Conservation (phyloP, 2,329 filamentous ascomycete genomes). For the Ilyonectria sp. region DNA sequence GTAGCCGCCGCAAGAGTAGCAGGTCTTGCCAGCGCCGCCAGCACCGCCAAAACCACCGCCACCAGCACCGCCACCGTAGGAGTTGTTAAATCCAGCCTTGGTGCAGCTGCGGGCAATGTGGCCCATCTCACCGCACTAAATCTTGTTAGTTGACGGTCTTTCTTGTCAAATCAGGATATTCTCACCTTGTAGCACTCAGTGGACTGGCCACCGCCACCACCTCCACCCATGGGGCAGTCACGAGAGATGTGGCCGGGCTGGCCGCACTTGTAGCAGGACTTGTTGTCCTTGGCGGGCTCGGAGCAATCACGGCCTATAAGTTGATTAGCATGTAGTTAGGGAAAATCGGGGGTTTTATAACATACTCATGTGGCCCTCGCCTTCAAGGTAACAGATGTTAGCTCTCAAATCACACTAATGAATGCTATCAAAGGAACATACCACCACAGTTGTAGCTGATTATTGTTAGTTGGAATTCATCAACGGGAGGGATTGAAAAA, state of each 20-base stretch:
- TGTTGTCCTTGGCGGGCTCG: slow-evolving; percentile 88
- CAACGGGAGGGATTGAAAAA: not conserved
- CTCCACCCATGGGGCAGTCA: slow-evolving; percentile 77
- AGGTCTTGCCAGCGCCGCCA: slow-evolving; percentile 81
- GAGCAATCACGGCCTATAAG: slow-evolving; percentile 90
- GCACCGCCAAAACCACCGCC: slow-evolving; percentile 58
- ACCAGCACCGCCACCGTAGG: slow-evolving; percentile 62
- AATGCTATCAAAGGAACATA: slow-evolving; percentile 58
- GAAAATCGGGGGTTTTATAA: slow-evolving; percentile 36
- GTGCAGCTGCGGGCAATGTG: slow-evolving; percentile 96
- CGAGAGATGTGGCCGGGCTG: slow-evolving; percentile 92
- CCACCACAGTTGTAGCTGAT: slow-evolving; percentile 85
- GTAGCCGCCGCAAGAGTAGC: slow-evolving; percentile 98
- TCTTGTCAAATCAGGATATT: not conserved
- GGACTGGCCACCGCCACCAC: slow-evolving; percentile 62
- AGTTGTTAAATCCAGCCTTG: slow-evolving; percentile 69
- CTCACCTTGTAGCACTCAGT: slow-evolving; percentile 91
- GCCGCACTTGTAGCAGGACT: slow-evolving; percentile 85
- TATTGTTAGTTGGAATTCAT: slow-evolving; percentile 38
- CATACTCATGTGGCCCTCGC: slow-evolving; percentile 84
- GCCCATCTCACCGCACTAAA: slow-evolving; percentile 89
- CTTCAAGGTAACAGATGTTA: slow-evolving; percentile 52
- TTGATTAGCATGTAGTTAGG: slow-evolving; percentile 29
- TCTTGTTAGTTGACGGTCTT: slow-evolving; percentile 26
- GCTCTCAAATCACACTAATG: slow-evolving; percentile 28